Evolutionary conservation across 176 grass and related monocot species (phyloP).

Genomic region (Hsuehochloa calcarea): DNA sequence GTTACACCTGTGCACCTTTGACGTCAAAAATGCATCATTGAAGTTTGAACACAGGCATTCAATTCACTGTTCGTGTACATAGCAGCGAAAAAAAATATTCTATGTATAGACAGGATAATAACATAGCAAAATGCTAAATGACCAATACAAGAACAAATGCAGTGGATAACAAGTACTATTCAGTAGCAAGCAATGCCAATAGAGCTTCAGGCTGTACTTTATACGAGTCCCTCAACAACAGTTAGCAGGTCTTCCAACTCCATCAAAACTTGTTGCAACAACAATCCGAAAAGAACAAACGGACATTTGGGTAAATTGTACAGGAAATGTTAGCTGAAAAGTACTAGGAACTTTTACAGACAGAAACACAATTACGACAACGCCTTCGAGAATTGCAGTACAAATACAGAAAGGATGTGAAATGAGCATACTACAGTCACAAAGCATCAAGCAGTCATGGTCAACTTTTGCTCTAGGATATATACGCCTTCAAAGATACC

Average conservation of each 20-base stretch:
- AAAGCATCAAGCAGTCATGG: conserved; percentile 21
- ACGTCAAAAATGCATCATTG: too few relatives aligned
- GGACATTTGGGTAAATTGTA: conserved; percentile 10
- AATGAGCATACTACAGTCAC: background rate
- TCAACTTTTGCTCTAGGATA: conserved; percentile 25
- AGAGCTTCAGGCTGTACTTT: too few relatives aligned
- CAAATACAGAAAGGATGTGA: background rate
- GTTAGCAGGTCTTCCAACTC: conserved; percentile 4
- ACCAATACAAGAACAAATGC: too few relatives aligned
- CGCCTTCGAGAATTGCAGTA: conserved; percentile 20
- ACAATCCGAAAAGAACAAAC: background rate
- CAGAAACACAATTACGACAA: background rate
- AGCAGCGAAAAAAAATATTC: too few relatives aligned
- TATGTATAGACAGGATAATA: too few relatives aligned
- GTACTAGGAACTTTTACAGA: background rate
- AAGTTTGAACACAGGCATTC: too few relatives aligned
- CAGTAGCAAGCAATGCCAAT: too few relatives aligned
- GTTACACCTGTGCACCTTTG: too few relatives aligned
- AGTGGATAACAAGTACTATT: too few relatives aligned
- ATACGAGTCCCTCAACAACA: background rate
- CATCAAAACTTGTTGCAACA: background rate
- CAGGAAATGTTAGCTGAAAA: conserved; percentile 6
- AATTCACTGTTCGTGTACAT: too few relatives aligned
- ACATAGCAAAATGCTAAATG: too few relatives aligned
- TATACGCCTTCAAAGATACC: conserved; percentile 32